phyloP scores from a whole-genome alignment of 208 protist genomes.

The Naegleria gruberi region DNA sequence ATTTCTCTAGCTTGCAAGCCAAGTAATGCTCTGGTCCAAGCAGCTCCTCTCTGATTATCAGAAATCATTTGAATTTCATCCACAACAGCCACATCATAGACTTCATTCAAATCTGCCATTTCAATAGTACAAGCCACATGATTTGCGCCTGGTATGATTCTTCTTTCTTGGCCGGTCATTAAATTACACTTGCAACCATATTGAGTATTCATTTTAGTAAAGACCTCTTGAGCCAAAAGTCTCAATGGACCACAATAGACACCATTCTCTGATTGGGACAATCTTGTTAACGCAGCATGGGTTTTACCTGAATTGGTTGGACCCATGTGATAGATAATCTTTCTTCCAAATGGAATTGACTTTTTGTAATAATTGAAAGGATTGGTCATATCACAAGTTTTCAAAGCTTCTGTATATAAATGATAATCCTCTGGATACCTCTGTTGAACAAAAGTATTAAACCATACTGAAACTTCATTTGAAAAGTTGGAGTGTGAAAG shows the following conservation, averaged over 20 bases:
- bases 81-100: constrained; percentile 73
- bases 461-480: background rate
- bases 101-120: constrained; percentile 65
- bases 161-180: constrained; percentile 79
- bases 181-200: constrained; percentile 33
- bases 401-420: background rate
- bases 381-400: background rate
- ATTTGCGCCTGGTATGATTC: constrained; percentile 55
- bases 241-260: constrained; percentile 85
- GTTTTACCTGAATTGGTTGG: constrained; percentile 91
- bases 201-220: constrained; percentile 55
- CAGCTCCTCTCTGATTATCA: constrained; percentile 76
- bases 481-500: background rate
- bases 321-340: constrained; percentile 75
- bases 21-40: constrained; percentile 83
- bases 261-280: constrained; percentile 55
- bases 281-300: constrained; percentile 60
- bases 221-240: constrained; percentile 81
- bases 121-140: constrained; percentile 78
- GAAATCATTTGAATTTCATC: constrained; percentile 88
- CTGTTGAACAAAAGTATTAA: background rate
- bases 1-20: constrained; percentile 73
- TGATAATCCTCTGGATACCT: background rate
- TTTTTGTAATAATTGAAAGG: background rate
- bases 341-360: constrained; percentile 53